phyloP scores from a whole-genome alignment of 129 eudicot genomes.

The Sambucus nigra region DNA sequence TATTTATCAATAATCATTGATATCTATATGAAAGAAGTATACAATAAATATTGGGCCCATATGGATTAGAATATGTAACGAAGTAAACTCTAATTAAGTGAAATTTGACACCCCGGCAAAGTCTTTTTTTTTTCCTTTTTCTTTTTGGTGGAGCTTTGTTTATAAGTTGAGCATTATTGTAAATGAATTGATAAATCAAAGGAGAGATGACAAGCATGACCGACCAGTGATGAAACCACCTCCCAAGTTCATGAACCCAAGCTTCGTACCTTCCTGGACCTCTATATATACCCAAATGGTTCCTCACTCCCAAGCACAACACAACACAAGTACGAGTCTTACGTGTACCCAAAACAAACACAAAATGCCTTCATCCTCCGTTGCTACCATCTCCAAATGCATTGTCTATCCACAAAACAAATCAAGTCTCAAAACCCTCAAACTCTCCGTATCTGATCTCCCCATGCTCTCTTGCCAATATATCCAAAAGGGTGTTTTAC shows the following conservation, averaged over 20 bases:
- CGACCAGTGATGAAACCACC: too few species aligned
- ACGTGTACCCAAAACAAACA: neutral
- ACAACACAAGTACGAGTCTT: neutral
- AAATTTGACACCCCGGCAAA: too few species aligned
- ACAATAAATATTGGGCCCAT: too few species aligned
- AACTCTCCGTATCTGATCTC: slow-evolving; percentile 82
- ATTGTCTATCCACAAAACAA: slow-evolving; percentile 34
- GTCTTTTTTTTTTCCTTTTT: too few species aligned
- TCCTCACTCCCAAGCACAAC: slow-evolving; percentile 1
- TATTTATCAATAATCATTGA: too few species aligned
- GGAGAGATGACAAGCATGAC: too few species aligned
- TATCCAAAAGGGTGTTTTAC: slow-evolving; percentile 73
- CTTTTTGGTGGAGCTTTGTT: too few species aligned
- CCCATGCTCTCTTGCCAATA: slow-evolving; percentile 90
- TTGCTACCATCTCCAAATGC: slow-evolving; percentile 52
- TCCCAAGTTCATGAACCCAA: slow-evolving; percentile 17
- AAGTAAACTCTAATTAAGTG: too few species aligned
- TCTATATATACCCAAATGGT: slow-evolving; percentile 8
- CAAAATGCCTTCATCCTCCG: slow-evolving; percentile 35
- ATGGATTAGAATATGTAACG: too few species aligned
- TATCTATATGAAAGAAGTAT: too few species aligned
- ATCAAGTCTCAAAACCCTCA: slow-evolving; percentile 41
- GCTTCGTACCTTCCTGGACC: neutral
- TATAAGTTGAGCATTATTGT: too few species aligned
- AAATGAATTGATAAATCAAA: too few species aligned